Base-by-base conservation (phyloP, 1,139 yeast species). In the Yamadazyma conglobata region DNA sequence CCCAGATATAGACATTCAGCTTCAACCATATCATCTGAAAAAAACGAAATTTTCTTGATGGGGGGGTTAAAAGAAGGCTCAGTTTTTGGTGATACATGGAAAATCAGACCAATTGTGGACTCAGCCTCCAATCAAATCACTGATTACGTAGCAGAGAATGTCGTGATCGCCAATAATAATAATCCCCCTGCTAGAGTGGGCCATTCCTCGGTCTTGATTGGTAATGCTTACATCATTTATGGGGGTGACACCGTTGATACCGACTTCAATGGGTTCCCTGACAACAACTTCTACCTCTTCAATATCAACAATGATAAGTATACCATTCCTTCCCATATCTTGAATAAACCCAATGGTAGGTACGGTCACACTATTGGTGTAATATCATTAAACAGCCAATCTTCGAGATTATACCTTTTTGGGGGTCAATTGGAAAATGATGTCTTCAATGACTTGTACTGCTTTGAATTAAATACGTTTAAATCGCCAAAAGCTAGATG, bases 111-210 rank as follows among this genome's bases (percentile, higher is more conserved):
- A 8, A 59, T 60, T 12, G 50, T 54, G 6, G 42, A 44, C 19
- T 39, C 48, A 10, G 46, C 47, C 23, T 37, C 44, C 11, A 50
- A 51, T 17, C 49, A 52, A 19, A 38, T 54, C 15, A 52, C 48
- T 20, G 61, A 64, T 4, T 73, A 69, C 43, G 58, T 68, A 9
- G 82, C 94, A 4, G 72, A 73, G 35, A 76, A 77, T 32, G 73
- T 91, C 19, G 91, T 81, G 37, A 51, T 67, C 16, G 60, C 56
- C 22, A 67, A 65, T 47, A 56, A 55, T 40, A 67, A 63, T 38
- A 78, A 87, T 16, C 96, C 96, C 2, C 91, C 95, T 12, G 96
- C 98, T 17, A 77, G 98, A 47, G 96, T 91, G 5, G 97, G 98
- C 1, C 99, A 93, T 56, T 87, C 96, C 2, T 75, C 95, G 3